Evolutionary conservation across 2,329 filamentous ascomycete species (phyloP).

Genomic region (Colletotrichum falcatum): DNA sequence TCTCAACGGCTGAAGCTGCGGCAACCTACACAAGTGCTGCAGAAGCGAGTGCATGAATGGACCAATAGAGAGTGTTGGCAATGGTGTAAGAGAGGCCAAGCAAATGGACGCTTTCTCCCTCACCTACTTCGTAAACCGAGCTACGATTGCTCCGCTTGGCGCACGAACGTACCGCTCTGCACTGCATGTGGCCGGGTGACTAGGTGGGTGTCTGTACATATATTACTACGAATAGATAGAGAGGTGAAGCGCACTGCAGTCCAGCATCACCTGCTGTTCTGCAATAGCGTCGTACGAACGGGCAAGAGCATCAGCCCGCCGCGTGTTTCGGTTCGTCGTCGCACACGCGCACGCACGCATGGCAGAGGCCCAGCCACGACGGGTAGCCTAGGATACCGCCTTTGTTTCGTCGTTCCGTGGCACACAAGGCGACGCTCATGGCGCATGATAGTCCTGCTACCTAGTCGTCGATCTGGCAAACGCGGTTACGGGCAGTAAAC

Average conservation of each 20-base stretch:
- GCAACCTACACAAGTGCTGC: constrained; percentile 7
- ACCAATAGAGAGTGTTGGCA: constrained; percentile 15
- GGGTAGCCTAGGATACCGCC: constrained; percentile 27
- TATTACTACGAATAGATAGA: no score
- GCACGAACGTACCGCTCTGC: constrained; percentile 15
- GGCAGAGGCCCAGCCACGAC: constrained; percentile 26
- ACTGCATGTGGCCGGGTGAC: constrained; percentile 21
- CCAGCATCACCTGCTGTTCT: neutral
- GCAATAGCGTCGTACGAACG: constrained; percentile 17
- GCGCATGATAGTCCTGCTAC: constrained; percentile 5
- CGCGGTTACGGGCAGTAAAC: constrained; percentile 14
- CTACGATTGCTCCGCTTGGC: constrained; percentile 35
- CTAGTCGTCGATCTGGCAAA: constrained; percentile 21
- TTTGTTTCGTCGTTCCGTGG: constrained; percentile 32
- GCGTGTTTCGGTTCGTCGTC: constrained; percentile 28
- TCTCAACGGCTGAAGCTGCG: constrained; percentile 3
- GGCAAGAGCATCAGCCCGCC: constrained; percentile 24
- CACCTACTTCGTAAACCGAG: constrained; percentile 18
- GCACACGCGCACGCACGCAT: constrained; percentile 24
- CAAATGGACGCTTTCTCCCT: neutral
- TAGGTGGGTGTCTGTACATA: no score
- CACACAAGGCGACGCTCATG: constrained; percentile 20
- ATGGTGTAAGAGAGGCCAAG: neutral
- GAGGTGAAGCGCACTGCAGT: constrained; percentile 1
- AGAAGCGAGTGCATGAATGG: constrained; percentile 1